Conservation (phyloP, 306 rosid genomes). For the Pyrus communis region DNA sequence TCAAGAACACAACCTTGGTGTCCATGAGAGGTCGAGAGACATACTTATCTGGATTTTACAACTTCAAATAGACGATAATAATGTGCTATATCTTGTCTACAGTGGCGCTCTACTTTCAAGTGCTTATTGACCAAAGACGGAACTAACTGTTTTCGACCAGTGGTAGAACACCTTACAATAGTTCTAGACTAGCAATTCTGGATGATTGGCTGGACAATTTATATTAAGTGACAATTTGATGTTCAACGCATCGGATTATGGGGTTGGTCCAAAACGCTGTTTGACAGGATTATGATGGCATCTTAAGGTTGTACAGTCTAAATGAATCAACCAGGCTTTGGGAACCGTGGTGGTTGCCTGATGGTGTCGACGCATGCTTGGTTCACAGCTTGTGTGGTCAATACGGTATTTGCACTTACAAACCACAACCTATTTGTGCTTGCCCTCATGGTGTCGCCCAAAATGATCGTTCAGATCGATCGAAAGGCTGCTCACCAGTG, state of each 20-base stretch:
- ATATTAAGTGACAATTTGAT: neutral
- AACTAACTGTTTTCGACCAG: neutral
- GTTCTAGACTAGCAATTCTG: slow-evolving; percentile 14
- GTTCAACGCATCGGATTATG: slow-evolving; percentile 16
- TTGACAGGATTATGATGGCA: slow-evolving; percentile 26
- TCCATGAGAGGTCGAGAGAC: neutral
- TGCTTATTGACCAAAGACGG: slow-evolving; percentile 9
- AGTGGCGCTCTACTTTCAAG: neutral
- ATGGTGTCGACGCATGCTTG: neutral
- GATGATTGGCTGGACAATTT: slow-evolving; percentile 1
- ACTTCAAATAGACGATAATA: neutral
- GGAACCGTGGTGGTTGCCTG: slow-evolving; percentile 14
- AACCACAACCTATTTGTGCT: slow-evolving; percentile 20
- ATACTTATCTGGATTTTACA: slow-evolving; percentile 3
- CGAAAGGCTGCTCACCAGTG: slow-evolving; percentile 29
- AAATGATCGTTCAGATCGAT: slow-evolving; percentile 24
- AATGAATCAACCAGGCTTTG: slow-evolving; percentile 10
- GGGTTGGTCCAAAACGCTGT: slow-evolving; percentile 9
- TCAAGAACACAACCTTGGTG: slow-evolving; percentile 3
- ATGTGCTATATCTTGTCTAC: neutral
- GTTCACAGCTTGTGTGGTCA: slow-evolving; percentile 32
- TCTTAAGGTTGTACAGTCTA: slow-evolving; percentile 15
- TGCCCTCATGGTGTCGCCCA: slow-evolving; percentile 25
- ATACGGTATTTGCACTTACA: slow-evolving; percentile 22
- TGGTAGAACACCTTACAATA: slow-evolving; percentile 23